Evolutionary conservation across 1,139 yeast genomes (phyloP), one percentile per base, ranked within the genome.

Genomic region (Diutina catenulata): DNA sequence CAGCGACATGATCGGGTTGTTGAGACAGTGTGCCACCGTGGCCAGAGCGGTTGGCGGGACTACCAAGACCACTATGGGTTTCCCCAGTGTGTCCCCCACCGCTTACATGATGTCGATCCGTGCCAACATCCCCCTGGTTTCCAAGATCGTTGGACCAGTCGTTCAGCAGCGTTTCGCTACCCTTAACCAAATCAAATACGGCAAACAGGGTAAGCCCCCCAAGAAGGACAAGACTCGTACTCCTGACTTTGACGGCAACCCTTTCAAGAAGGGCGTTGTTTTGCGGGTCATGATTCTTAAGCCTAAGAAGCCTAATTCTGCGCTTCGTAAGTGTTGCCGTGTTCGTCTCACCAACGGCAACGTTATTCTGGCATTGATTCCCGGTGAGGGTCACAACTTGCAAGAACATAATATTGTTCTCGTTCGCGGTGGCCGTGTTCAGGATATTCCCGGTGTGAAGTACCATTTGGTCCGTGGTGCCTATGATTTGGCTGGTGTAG

Each of bases 351-450:
- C 94, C 15, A 91, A 84, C 52, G 98, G 98, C 25, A 80, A 79
- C 48, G 80, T 83, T 38, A 74, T 91, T 15, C 80, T 94, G 39
- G 95, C 96, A 3, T 87, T 88, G 57, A 91, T 93, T 43, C 96
- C 97, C 10, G 99, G 99, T 41, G 97, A 91, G 55, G 98, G 99
- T 19, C 98, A 93, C 60, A 91, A 91, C 53, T 91, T 94, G 32
- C 97, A 91, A 63, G 99, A 93, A 60, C 99, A 93, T 62, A 86
- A 94, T 53, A 94, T 91, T 40, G 97, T 93, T 2, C 74, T 80
- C 41, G 94, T 93, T 2, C 76, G 98, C 58, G 99, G 99, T 20
- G 99, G 98, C 14, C 78, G 96, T 70, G 87, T 87, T 39, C 96
- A 88, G 57, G 99, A 93, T 78, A 70, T 91, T 52, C 98, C 98